These are phyloP conservation scores for Stereocaulon alpinum DNA, from an alignment of 495 filamentous ascomycete species.

Conservation along the genomic window DNA sequence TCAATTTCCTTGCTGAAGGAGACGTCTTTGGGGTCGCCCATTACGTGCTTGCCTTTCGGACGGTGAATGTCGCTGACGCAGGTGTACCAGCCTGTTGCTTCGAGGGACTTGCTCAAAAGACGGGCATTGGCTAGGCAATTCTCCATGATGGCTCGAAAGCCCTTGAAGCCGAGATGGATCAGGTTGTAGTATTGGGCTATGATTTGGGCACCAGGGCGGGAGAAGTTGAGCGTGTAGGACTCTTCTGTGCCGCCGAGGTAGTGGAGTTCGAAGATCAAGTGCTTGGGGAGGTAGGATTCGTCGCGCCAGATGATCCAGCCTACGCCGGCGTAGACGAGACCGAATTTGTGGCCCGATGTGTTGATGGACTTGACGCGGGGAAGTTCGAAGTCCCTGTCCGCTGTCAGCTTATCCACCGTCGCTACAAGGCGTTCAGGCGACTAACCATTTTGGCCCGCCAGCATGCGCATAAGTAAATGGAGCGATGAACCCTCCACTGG, in stretches of 20 bases:
- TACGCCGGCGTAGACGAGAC: constrained; percentile 59
- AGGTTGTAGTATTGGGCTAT: constrained; percentile 71
- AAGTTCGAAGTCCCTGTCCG: constrained; percentile 53
- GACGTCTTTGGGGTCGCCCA: constrained; percentile 27
- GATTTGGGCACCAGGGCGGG: constrained; percentile 58
- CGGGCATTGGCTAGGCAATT: constrained; percentile 61
- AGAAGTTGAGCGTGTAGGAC: constrained; percentile 69
- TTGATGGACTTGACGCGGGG: constrained; percentile 69
- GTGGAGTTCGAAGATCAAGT: constrained; percentile 63
- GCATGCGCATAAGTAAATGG: constrained; percentile 57
- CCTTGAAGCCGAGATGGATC: constrained; percentile 58
- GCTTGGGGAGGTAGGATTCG: constrained; percentile 54
- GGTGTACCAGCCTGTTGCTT: constrained; percentile 55
- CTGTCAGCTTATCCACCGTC: neutral
- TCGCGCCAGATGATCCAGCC: constrained; percentile 72
- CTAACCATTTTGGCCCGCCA: constrained; percentile 50
- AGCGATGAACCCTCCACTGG: constrained; percentile 62
- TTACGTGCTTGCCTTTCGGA: constrained; percentile 31
- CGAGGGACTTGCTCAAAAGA: constrained; percentile 54
- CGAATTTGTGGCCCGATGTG: constrained; percentile 64
- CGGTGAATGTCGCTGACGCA: constrained; percentile 64
- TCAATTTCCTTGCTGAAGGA: constrained; percentile 34
- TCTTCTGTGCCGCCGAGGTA: constrained; percentile 68
- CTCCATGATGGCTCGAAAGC: constrained; percentile 58
- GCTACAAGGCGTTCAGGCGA: too few relatives aligned